Conservation (phyloP, 352 stramenopile genomes). For the Peronospora destructor region DNA sequence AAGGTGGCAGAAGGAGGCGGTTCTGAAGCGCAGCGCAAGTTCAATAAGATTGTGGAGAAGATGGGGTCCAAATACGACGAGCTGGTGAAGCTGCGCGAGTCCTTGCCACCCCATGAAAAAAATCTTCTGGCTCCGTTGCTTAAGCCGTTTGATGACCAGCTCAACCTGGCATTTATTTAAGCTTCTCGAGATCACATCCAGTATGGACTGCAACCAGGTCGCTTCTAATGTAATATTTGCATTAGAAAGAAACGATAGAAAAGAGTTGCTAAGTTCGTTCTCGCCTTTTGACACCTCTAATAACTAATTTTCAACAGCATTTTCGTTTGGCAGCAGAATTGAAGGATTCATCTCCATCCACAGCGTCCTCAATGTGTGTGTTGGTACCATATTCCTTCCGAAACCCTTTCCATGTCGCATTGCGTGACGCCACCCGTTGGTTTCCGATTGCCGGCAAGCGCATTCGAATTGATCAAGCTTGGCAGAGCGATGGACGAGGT, state of each 20-base stretch:
- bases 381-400: slow-evolving; percentile 69
- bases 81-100: slow-evolving; percentile 72
- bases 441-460: slow-evolving; percentile 56
- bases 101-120: slow-evolving; percentile 73
- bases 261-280: background rate
- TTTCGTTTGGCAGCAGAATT: background rate
- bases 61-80: slow-evolving; percentile 87
- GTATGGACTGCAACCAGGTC: background rate
- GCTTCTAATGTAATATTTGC: slow-evolving; percentile 19
- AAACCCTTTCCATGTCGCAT: slow-evolving; percentile 68
- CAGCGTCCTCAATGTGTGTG: slow-evolving; percentile 14
- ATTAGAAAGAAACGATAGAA: slow-evolving; percentile 25
- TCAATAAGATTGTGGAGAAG: slow-evolving; percentile 81
- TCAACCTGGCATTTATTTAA: slow-evolving; percentile 86
- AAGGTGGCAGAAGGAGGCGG: slow-evolving; percentile 49
- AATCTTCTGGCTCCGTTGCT: slow-evolving; percentile 76
- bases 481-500: slow-evolving; percentile 67
- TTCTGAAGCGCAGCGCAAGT: slow-evolving; percentile 58
- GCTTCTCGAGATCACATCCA: background rate
- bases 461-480: slow-evolving; percentile 68
- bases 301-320: background rate
- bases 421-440: slow-evolving; percentile 52
- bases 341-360: background rate
- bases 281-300: background rate
- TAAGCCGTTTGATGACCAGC: slow-evolving; percentile 81